Base-by-base conservation (phyloP, 768 basidiomycete species). In the Leccinum fibrillosum region DNA sequence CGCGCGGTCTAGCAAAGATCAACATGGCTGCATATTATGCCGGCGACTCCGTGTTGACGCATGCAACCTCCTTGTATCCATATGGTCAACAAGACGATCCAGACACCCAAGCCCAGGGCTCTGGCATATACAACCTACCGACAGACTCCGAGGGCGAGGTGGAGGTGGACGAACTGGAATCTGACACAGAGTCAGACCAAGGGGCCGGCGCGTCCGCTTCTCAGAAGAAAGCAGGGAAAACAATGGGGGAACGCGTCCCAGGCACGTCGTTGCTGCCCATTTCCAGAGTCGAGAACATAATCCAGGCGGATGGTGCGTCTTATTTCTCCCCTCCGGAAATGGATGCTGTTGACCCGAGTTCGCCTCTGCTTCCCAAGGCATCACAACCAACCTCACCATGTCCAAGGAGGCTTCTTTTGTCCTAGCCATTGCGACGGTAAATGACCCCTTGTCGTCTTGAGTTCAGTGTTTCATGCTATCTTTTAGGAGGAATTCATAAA, bases 401-500 rank as follows among this genome's bases (percentile, higher is more conserved):
- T 90, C 89, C 12, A 90, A 85, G 64, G 89, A 91, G 67, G 89
- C 85, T 1, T 73, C 86, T 7, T 92, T 88, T 64, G 71, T 92
- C 57, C 72, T 94, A 23, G 86, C 90, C 10, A 75, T 88, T 59
- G 91, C 91, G 50, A 87, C 92, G 39, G 92, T 92, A 55, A 62
- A 76, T 69, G 13, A 66, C 50, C 45, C 56, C 17, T 30, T 15
- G 21, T 56, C 21, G 50, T 45, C 4, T 35, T 6, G n/a, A 23
- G 56, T 53, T 64, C 53, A 64, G 60, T 58, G 49, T 58, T 54
- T 55, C 50, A 54, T 54, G 47, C 54, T 53, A 49, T 59, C 54
- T 42, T 53, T 35, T 67, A 94, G 92, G 92, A 94, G 75, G 89
- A 92, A 67, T 94, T 93, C 69, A 82, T 94, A 55, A 89, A 90